Base-by-base conservation (phyloP, 2,329 filamentous ascomycete genomes). In the Penicillium oxalicum region DNA sequence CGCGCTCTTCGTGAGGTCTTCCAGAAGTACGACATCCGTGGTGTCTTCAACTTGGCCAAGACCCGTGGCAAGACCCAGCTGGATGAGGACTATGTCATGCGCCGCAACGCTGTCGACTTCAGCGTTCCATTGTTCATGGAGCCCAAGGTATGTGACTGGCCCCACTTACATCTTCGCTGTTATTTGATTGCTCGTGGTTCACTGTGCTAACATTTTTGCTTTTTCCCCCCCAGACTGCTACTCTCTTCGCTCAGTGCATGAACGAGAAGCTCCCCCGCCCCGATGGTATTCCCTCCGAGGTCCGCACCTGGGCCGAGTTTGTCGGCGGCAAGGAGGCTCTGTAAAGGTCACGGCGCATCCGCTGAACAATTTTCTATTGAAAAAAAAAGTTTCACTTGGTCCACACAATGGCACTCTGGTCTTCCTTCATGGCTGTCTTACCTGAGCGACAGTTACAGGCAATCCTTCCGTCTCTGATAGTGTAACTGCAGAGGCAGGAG, bases 81-180 rank as follows among this genome's bases (percentile, higher is more conserved):
- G 53, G 93, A 98, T 67, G 88, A 94, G 65, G 91, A 98, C 76
- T 98, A 98, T 64, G 90, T 98, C 49, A 97, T 97, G 91, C 83
- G 93, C 64, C 83, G 93, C 68, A 98, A 98, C 67, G 93, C 93
- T 27, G 93, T 98, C 48, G 93, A 98, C 74, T 98, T 98, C 70
- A 91, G 91, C 61, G 90, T 97, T 29, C 93, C 93, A 42, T 78
- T 98, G 48, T 97, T 98, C 72, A 96, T 96, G 91, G 91, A 97
- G 77, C 89, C 91, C 47, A 91, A 93, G 85, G 90, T 94, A 77
- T 75, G 82, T 25, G 12, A 9, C 18, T 11, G 4, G 9, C 18
- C 18, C 18, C 18, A 18, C 2, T 18, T 18, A 18, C 18, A 2
- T 18, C 18, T 18, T 18, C 18, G 18, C 18, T 18, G 18, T 18